phyloP scores from a whole-genome alignment of 495 filamentous ascomycete species.

The Penicillium dipodomyicola region DNA sequence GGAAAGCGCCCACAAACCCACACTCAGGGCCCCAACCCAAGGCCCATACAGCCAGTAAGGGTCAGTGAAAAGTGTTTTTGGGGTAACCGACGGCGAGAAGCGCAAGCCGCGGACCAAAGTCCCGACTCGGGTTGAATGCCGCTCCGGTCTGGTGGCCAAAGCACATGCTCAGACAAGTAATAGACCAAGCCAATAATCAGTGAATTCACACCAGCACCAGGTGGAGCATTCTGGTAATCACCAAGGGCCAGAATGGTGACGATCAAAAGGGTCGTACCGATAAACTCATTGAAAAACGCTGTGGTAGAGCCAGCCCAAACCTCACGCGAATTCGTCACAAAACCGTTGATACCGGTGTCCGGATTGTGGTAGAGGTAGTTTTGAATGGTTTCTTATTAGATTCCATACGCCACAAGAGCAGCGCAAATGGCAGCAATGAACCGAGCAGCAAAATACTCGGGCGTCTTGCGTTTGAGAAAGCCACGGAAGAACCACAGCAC shows the following conservation, averaged over 20 bases:
- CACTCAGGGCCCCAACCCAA: conserved; percentile 45
- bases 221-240: conserved; percentile 55
- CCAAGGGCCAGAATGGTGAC: conserved; percentile 52
- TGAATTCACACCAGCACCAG: conserved; percentile 53
- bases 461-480: conserved; percentile 46
- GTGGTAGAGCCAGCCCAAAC: conserved; percentile 43
- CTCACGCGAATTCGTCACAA: conserved; percentile 41
- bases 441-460: conserved; percentile 50
- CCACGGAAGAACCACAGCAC: conserved; percentile 52
- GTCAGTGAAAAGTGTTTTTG: conserved; percentile 35
- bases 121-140: conserved; percentile 50
- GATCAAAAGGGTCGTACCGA: conserved; percentile 46
- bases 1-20: conserved; percentile 42
- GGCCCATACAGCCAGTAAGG: conserved; percentile 54
- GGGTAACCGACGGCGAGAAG: conserved; percentile 45
- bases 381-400: conserved; percentile 50
- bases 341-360: conserved; percentile 38
- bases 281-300: conserved; percentile 52
- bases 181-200: conserved; percentile 47
- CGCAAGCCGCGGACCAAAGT: conserved; percentile 49
- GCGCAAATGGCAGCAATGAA: conserved; percentile 48
- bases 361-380: conserved; percentile 33
- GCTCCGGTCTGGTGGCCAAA: conserved; percentile 51
- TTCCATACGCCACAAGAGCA: conserved; percentile 43
- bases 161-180: conserved; percentile 42